Evolutionary conservation across 1,284 basidiomycete genomes (phyloP).

Genomic region (Trichosporon sp.): DNA sequence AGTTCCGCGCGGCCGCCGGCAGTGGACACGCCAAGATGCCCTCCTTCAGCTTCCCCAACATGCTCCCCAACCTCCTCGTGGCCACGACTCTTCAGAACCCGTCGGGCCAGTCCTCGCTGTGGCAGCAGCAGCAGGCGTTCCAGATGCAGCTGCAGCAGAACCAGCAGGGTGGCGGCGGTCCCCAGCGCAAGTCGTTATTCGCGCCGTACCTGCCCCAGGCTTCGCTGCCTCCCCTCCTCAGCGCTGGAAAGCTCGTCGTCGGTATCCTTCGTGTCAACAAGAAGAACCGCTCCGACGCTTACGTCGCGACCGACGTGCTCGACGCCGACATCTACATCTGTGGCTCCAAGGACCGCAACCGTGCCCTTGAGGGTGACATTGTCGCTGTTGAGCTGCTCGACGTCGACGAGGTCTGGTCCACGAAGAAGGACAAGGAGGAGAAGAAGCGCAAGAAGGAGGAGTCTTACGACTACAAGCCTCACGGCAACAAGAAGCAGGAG

Average conservation of each 20-base stretch:
- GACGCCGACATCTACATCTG: slow-evolving; percentile 99
- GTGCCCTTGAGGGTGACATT: slow-evolving; percentile 96
- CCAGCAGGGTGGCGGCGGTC: slow-evolving; percentile 66
- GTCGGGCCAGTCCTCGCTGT: slow-evolving; percentile 59
- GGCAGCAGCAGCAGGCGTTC: slow-evolving; percentile 77
- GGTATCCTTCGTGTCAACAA: slow-evolving; percentile 98
- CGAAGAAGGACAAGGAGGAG: slow-evolving; percentile 99
- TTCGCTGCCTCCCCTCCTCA: slow-evolving; percentile 91
- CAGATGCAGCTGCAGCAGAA: slow-evolving; percentile 83
- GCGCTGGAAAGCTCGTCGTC: slow-evolving; percentile 97
- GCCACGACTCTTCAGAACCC: slow-evolving; percentile 77
- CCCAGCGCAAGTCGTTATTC: slow-evolving; percentile 96
- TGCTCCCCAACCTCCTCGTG: slow-evolving; percentile 92
- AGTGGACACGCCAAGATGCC: slow-evolving; percentile 95
- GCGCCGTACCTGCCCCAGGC: slow-evolving; percentile 98
- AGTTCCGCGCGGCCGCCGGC: slow-evolving; percentile 93
- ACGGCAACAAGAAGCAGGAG: slow-evolving; percentile 83
- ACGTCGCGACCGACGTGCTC: slow-evolving; percentile 97
- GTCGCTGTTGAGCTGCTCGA: slow-evolving; percentile 98
- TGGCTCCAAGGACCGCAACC: slow-evolving; percentile 97
- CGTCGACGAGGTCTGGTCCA: slow-evolving; percentile 97
- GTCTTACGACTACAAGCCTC: slow-evolving; percentile 74
- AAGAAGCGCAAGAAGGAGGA: slow-evolving; percentile 99
- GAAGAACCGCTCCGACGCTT: slow-evolving; percentile 97
- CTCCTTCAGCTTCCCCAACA: slow-evolving; percentile 96